These are phyloP conservation scores for Lactarius vividus DNA, from an alignment of 768 basidiomycete species.

Conservation along the genomic window DNA sequence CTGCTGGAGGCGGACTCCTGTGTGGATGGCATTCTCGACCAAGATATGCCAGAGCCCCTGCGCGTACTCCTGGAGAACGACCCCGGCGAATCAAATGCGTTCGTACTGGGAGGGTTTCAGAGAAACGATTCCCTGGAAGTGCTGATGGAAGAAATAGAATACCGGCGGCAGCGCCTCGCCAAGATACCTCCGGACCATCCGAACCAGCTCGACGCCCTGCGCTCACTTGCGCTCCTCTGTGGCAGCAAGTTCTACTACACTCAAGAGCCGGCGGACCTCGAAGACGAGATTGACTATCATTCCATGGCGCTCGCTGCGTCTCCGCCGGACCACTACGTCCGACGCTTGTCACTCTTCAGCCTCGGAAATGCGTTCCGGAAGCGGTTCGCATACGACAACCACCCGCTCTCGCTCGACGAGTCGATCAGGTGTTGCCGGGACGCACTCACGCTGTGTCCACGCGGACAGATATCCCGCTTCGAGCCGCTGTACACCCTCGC, in stretches of 20 bases:
- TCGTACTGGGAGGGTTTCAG: constrained; percentile 7
- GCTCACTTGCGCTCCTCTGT: not conserved
- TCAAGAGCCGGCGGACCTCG: constrained; percentile 1
- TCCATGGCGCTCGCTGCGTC: constrained; percentile 11
- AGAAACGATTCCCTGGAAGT: not conserved
- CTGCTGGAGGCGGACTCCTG: constrained; percentile 9
- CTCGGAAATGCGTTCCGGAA: constrained; percentile 3
- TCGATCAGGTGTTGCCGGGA: constrained; percentile 11
- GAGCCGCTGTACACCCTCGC: constrained; percentile 10
- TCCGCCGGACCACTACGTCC: constrained; percentile 3
- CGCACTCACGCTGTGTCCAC: constrained; percentile 9
- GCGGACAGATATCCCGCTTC: constrained; percentile 18
- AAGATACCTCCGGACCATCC: not conserved
- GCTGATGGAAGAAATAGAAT: not conserved
- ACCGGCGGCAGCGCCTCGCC: not conserved
- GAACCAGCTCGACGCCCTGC: constrained; percentile 8
- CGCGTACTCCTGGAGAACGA: not conserved
- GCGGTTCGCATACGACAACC: not conserved
- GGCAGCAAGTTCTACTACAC: not conserved
- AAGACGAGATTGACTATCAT: constrained; percentile 9
- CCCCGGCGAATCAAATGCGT: not conserved
- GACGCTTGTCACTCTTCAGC: constrained; percentile 6
- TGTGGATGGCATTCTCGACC: not conserved
- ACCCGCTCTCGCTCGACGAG: not conserved
- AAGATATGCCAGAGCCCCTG: constrained; percentile 4